Evolutionary conservation across 2,329 filamentous ascomycete species (phyloP).

Genomic region (Diaporthe vaccinii): DNA sequence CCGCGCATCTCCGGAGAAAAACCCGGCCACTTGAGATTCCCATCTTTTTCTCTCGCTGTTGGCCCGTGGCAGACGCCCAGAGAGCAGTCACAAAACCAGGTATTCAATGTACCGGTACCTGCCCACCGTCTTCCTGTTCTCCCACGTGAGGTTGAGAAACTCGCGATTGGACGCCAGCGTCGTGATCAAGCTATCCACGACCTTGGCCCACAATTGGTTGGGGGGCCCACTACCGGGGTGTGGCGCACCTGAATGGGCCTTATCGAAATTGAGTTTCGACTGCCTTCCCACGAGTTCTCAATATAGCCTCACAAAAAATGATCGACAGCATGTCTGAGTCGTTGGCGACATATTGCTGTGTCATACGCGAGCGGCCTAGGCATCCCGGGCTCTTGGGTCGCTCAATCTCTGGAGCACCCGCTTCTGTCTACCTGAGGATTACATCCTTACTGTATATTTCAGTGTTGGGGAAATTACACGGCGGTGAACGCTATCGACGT

Average conservation of each 20-base stretch:
- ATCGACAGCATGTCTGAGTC: slow-evolving; percentile 25
- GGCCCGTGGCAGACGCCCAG: not conserved
- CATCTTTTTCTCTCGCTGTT: not conserved
- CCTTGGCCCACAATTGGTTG: slow-evolving; percentile 19
- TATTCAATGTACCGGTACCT: slow-evolving; percentile 35
- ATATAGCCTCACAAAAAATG: slow-evolving; percentile 27
- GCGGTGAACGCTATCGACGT: not conserved
- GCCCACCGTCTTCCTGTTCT: not conserved
- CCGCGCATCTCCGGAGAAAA: slow-evolving; percentile 30
- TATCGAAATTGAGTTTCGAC: slow-evolving; percentile 34
- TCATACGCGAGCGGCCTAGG: not conserved
- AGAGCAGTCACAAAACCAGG: not conserved
- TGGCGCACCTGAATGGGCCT: slow-evolving; percentile 22
- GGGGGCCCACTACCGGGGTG: not conserved
- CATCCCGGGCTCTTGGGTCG: not conserved
- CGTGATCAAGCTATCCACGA: slow-evolving; percentile 3
- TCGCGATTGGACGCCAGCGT: slow-evolving; percentile 18
- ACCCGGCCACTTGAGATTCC: slow-evolving; percentile 26
- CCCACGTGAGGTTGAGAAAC: slow-evolving; percentile 32
- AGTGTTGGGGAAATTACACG: not conserved
- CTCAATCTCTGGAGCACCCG: slow-evolving; percentile 12
- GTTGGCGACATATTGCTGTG: not conserved
- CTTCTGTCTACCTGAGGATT: slow-evolving; percentile 12
- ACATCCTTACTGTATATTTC: slow-evolving; percentile 1
- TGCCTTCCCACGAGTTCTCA: slow-evolving; percentile 26